Conservation (phyloP, 371 early-diverging fungal species). For the Mucor plumbeus region DNA sequence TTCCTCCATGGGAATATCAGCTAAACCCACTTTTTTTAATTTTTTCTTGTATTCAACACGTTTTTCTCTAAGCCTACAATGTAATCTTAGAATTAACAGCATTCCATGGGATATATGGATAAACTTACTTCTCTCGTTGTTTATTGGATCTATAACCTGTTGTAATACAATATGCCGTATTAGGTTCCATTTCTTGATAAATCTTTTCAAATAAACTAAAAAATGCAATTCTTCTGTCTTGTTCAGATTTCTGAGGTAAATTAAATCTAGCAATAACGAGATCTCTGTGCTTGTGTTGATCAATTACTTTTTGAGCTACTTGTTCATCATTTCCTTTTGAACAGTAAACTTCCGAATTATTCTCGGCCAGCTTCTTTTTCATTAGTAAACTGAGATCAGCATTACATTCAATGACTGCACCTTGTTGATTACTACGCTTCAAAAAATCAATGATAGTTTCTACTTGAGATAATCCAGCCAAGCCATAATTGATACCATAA, state of each 20-base stretch:
- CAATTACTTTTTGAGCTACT: conserved; percentile 26
- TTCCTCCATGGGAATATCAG: conserved; percentile 35
- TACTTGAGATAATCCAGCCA: conserved; percentile 21
- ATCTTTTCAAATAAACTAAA: conserved; percentile 18
- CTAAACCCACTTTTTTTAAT: conserved; percentile 23
- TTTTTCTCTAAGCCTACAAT: conserved; percentile 32
- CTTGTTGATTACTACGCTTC: conserved; percentile 12
- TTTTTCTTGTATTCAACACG: conserved; percentile 31
- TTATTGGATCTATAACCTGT: conserved; percentile 33
- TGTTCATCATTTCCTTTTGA: conserved; percentile 22
- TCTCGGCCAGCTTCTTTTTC: conserved; percentile 15
- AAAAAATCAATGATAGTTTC: conserved; percentile 34
- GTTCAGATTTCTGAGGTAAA: conserved; percentile 23
- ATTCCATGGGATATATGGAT: neutral
- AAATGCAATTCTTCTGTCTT: conserved; percentile 13
- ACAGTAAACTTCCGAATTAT: conserved; percentile 20
- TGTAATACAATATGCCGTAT: conserved; percentile 32
- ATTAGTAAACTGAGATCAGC: conserved; percentile 18
- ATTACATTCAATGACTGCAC: conserved; percentile 26
- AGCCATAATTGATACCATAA: conserved; percentile 40
- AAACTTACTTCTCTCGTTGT: conserved; percentile 25
- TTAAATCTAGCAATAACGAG: conserved; percentile 27
- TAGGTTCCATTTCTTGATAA: conserved; percentile 26
- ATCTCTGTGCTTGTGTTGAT: conserved; percentile 21
- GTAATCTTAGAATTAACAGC: neutral